Evolutionary conservation across 2,329 filamentous ascomycete species (phyloP), one percentile per base, ranked within the genome.

Genomic region (Pseudocercospora musae): DNA sequence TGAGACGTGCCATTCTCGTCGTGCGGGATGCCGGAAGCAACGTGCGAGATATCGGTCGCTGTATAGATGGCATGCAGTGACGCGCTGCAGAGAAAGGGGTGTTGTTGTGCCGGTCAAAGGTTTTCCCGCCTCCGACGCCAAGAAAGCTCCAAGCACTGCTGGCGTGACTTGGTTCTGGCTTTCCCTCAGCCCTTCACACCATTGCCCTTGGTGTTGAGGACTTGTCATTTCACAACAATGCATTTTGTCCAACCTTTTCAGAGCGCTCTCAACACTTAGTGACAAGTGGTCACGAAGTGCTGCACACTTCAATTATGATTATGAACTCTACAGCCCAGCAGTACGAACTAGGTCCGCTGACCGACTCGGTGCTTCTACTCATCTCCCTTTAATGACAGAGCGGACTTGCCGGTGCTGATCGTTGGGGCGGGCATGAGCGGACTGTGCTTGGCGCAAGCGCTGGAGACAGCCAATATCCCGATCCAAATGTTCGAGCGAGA

Each of bases 341-440:
- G 20, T 13, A 27, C 10, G 9, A 50, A 5, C 33, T 33, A 21
- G 58, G 56, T 57, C 58, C 58, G 29, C 42, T 60, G 29, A 56
- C 50, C 46, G 37, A 33, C 49, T 20, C 46, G 37, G 25, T 44
- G 48, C 53, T 25, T 33, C 20, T 9, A 21, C 27, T 37, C 54
- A n/a, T n/a, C n/a, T 25, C 21, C 46, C 5, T 10, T 49, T 15
- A n/a, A n/a, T 11, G 49, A 20, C 20, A 18, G 23, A 20, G 11
- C n/a, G 25, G 33, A 33, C 29, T 11, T 55, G 29, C 52, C 52
- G 52, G 60, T 67, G n/a, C 52, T 67, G 23, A 69, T 71, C 59
- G 60, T 66, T 3, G 69, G 69, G 2, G 69, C 68, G 6, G 68
- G 68, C 7, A 62, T 70, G 13, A 63, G 61, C 48, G 70, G 70